Base-by-base conservation (phyloP, 805 yeast genomes). In the Brettanomyces nanus region DNA sequence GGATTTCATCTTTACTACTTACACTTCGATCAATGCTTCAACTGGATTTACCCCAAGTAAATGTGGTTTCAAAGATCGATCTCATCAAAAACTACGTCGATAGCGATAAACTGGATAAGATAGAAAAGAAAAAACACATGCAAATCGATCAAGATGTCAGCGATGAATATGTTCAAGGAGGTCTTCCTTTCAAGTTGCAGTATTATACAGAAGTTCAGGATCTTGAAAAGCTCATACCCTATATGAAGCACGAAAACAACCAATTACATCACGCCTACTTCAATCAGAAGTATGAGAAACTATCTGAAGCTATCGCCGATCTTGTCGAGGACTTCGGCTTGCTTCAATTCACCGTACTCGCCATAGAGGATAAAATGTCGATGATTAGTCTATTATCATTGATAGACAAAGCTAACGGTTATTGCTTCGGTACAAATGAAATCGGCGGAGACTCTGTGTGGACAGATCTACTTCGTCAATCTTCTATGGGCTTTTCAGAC, bases 371-470 rank as follows among this genome's bases (percentile, higher is more conserved):
- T 57, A 92, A 92, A 53, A 76, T 78, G 42, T 77, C 92, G 23
- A 92, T 92, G 97, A 89, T 92, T 22, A 71, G 80, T 36, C 59
- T 92, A 27, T 68, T 92, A 31, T 69, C 82, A 13, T 66, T 75
- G 2, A 75, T 92, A 7, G 99, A 92, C 54, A 89, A 84, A 54
- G 90, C 97, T 3, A 85, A 81, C 49, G 99, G 99, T 0, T 92
- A 92, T 55, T 72, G 84, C 47, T 86, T 85, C 64, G 99, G 99
- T 0, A 68, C 89, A 1, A 84, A 87, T 22, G 99, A 92, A 49
- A 69, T 90, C 6, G 95, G 97, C 2, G 98, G 97, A n/a, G 99
- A 92, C 54, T 75, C 90, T 0, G 77, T 92, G 2, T 92, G 98
- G 98, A 84, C 87, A n/a, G 95, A 90, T 49, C 95, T 96, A 1